Base-by-base conservation (phyloP, 192 early-diverging fungal species). In the Dissophora ornata region DNA sequence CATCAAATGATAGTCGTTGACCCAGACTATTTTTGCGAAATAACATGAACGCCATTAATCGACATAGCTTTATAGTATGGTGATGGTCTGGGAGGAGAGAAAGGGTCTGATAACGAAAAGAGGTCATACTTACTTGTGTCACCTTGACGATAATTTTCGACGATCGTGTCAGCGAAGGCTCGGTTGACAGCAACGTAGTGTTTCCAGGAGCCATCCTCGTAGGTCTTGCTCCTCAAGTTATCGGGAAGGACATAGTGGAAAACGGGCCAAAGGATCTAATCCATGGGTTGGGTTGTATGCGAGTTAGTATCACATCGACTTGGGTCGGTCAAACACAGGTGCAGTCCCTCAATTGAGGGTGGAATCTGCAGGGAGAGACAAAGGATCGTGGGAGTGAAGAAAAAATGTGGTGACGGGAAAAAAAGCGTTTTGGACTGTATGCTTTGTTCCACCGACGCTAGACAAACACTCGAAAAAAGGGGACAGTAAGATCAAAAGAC, bases 1-100 rank as follows among this genome's bases (percentile, higher is more conserved):
- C 92, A 97, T 93, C 51, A 98, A 83, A 75, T 98, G 97, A 71
- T 98, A 98, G 85, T 98, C 97, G 73, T 98, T 97, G 66, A 98
- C 87, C 96, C 96, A 98, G 59, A 98, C 88, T 91, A 71, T 16
- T n/a, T n/a, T 44, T 19, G 32, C 38, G 26, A 21, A 44, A 57
- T 3, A 32, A 30, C 15, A 34, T 18, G 28, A 7, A 54, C 13
- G 34, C 8, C 10, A 29, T 48, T 12, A 18, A 16, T 56, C 28
- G 36, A 49, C 24, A 42, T 41, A 22, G 30, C 47, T 22, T 13
- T 13, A 62, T 47, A 45, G 29, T 29, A 33, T 40, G 6, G 18
- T n/a, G n/a, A n/a, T n/a, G n/a, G n/a, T n/a, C n/a, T n/a, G n/a
- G n/a, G n/a, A n/a, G n/a, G 26, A 36, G 28, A 45, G 8, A 55